These are phyloP conservation scores for Ophiognomonia clavigignenti-juglandacearum DNA, from an alignment of 2,329 filamentous ascomycete species.

Conservation along the genomic window DNA sequence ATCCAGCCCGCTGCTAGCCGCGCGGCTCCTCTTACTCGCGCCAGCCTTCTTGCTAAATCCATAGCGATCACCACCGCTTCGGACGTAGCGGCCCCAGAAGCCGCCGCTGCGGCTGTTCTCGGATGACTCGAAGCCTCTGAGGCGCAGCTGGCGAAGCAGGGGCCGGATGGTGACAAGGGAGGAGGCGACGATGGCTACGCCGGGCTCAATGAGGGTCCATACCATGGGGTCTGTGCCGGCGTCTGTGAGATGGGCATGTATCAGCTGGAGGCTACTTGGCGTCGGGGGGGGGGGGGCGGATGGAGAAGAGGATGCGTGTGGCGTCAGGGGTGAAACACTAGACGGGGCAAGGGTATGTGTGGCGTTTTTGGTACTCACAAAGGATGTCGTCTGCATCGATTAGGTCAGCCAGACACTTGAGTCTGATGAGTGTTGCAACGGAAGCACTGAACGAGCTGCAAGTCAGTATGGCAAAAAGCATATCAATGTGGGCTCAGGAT, in stretches of 20 bases:
- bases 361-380: slow-evolving; percentile 31
- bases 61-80: slow-evolving; percentile 20
- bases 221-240: slow-evolving; percentile 48
- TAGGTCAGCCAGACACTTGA: slow-evolving; percentile 43
- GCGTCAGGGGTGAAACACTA: neutral
- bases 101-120: slow-evolving; percentile 28
- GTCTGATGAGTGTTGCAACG: slow-evolving; percentile 47
- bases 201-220: slow-evolving; percentile 54
- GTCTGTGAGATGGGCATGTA: slow-evolving; percentile 25
- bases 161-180: slow-evolving; percentile 51
- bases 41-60: slow-evolving; percentile 2
- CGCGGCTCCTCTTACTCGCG: neutral
- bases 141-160: slow-evolving; percentile 42
- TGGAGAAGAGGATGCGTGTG: neutral
- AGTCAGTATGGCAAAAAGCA: neutral
- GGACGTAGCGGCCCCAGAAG: slow-evolving; percentile 25
- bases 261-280: neutral
- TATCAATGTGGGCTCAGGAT: neutral
- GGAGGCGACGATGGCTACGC: slow-evolving; percentile 49
- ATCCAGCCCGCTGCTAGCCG: slow-evolving; percentile 24
- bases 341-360: neutral
- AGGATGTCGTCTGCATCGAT: slow-evolving; percentile 41
- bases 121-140: slow-evolving; percentile 42
- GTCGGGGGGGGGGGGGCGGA: neutral
- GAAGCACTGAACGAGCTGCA: slow-evolving; percentile 36